Evolutionary conservation across 768 basidiomycete species (phyloP), one percentile per base, ranked within the genome.

Genomic region (Rhizopogon vesiculosus): DNA sequence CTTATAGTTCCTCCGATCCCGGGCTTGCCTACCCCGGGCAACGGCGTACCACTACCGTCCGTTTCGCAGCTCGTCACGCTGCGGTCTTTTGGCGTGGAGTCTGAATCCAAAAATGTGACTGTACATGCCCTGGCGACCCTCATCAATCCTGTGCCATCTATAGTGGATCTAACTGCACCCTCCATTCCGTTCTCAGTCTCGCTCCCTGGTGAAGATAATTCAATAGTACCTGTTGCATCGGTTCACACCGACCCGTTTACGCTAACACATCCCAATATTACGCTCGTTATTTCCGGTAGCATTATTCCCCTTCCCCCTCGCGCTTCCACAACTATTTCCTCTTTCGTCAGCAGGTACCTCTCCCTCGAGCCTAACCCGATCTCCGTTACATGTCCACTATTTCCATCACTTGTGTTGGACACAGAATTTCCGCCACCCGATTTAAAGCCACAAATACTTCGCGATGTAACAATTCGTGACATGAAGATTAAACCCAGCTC

Each of bases 391-490:
- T 76, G 81, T 1, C 76, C 83, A 0, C 67, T 85, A n/a, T 62
- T 85, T 53, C 80, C 84, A 0, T 74, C 67, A 38, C 63, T 85
- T 28, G 60, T 82, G 9, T 63, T 78, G 28, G 57, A 69, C 45
- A 73, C 81, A 16, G 67, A 72, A 1, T 92, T 93, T 62, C 91
- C 91, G 3, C 78, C 80, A 1, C 87, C 86, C 1, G 67, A 75
- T 45, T 82, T 84, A 5, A 78, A 76, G 25, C 90, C 91, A 1
- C 74, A 80, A 28, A 72, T 93, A 38, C 75, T 93, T 13, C 81
- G 80, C 12, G 74, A 89, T 59, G 85, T 93, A 42, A 87, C 87
- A 3, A 86, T 93, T 57, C 77, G 76, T 42, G 78, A 88, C 63
- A 92, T 93, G 91, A 81, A 79, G 62, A 76, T 92, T 55, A 82